Percentiles rank a stretch among this genome's conserved stretches.
These are phyloP conservation scores for Mycena filopes DNA, from an alignment of 768 basidiomycete genomes.

Conservation along the genomic window DNA sequence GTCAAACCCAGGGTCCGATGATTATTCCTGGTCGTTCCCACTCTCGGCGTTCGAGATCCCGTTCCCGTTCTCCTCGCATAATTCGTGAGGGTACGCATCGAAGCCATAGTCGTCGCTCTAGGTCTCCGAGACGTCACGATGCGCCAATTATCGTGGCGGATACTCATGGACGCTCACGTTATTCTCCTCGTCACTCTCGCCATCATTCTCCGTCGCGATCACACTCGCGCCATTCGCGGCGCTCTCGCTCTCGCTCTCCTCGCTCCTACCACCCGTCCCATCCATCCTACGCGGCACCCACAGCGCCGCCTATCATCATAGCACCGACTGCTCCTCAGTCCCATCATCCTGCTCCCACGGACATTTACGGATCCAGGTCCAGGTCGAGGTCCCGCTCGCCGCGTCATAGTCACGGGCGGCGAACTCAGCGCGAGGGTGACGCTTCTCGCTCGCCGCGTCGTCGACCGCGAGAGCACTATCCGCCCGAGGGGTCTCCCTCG, in stretches of 20 bases:
- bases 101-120: conserved; percentile 10
- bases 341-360: conserved; percentile 33
- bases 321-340: background rate
- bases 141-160: background rate
- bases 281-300: background rate
- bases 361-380: conserved; percentile 25
- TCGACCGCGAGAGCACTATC: background rate
- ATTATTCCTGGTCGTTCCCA: conserved; percentile 13
- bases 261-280: conserved; percentile 14
- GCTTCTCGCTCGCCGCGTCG: background rate
- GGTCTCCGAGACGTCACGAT: conserved; percentile 12
- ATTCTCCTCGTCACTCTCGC: background rate
- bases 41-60: conserved; percentile 37
- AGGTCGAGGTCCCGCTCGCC: conserved; percentile 41
- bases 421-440: background rate
- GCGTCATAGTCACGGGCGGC: background rate
- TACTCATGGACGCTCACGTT: background rate
- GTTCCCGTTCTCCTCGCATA: conserved; percentile 19
- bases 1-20: background rate
- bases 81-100: background rate
- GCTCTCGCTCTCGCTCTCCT: conserved; percentile 12
- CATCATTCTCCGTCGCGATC: conserved; percentile 11
- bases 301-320: background rate
- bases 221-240: conserved; percentile 9
- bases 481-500: background rate